Evolutionary conservation across 371 early-diverging fungal species (phyloP).

Genomic region (Funneliformis caledonium): DNA sequence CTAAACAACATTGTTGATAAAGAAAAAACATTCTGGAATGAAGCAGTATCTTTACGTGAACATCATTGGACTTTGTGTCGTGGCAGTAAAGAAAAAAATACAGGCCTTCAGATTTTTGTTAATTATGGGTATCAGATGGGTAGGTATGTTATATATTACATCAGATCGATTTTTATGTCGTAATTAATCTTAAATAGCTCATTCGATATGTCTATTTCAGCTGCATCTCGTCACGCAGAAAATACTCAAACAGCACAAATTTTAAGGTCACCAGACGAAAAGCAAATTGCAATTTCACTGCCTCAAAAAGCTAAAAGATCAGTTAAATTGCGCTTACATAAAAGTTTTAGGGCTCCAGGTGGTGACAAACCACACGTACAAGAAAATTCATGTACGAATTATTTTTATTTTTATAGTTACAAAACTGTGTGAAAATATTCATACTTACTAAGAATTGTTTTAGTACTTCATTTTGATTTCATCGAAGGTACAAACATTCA

Average conservation of each 20-base stretch:
- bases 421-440: not conserved
- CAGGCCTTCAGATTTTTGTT: conserved; percentile 33
- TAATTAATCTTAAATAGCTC: no score
- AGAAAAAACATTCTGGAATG: conserved; percentile 37
- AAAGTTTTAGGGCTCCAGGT: not conserved
- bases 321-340: conserved; percentile 27
- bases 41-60: conserved; percentile 33
- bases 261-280: conserved; percentile 30
- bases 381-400: conserved; percentile 33
- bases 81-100: conserved; percentile 15
- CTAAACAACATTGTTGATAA: conserved; percentile 10
- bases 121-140: conserved; percentile 35
- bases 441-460: not conserved
- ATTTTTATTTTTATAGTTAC: not conserved
- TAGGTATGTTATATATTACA: not conserved
- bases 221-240: not conserved
- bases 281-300: conserved; percentile 35
- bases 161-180: not conserved
- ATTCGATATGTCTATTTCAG: not conserved
- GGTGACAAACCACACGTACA: not conserved
- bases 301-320: conserved; percentile 20
- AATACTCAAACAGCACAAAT: conserved; percentile 25
- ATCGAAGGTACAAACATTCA: conserved; percentile 26
- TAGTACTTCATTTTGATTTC: conserved; percentile 17
- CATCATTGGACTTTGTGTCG: conserved; percentile 31